These are phyloP conservation scores for Colletotrichum lupini DNA, from an alignment of 2,329 filamentous ascomycete genomes.

Conservation along the genomic window DNA sequence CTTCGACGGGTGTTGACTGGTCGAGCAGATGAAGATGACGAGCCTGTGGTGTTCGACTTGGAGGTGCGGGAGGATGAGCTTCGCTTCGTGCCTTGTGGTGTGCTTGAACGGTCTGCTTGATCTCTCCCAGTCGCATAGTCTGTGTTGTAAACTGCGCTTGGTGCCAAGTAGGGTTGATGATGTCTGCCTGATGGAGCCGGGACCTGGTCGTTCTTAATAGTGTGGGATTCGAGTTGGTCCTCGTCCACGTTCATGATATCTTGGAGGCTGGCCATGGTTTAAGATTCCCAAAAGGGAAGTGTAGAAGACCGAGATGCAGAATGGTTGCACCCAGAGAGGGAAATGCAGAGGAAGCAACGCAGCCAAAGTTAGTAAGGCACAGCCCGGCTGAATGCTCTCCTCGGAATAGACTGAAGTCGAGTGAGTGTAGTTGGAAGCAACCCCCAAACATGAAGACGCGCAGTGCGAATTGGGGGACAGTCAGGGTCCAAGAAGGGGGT, in stretches of 20 bases:
- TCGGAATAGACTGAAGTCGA: constrained; percentile 45
- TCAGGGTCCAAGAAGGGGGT: constrained; percentile 35
- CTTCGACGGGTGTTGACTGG: constrained; percentile 45
- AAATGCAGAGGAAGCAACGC: constrained; percentile 39
- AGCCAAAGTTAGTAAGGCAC: constrained; percentile 59
- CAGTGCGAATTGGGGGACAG: constrained; percentile 35
- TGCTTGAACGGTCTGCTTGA: constrained; percentile 43
- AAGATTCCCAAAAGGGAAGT: constrained; percentile 53
- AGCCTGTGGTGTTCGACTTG: constrained; percentile 43
- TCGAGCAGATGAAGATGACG: constrained; percentile 37
- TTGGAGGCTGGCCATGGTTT: constrained; percentile 64
- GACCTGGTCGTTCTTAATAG: constrained; percentile 58
- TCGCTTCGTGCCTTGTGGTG: constrained; percentile 48
- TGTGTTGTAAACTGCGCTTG: constrained; percentile 47
- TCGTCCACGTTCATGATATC: constrained; percentile 69
- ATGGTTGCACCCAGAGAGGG: constrained; percentile 18
- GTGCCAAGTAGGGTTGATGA: constrained; percentile 46
- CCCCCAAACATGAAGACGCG: constrained; percentile 42
- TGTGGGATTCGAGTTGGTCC: constrained; percentile 54
- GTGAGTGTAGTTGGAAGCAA: constrained; percentile 47
- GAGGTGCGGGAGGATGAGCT: constrained; percentile 46
- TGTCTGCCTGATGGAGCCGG: constrained; percentile 46
- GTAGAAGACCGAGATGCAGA: constrained; percentile 28
- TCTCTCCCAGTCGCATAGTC: constrained; percentile 54
- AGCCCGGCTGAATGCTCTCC: constrained; percentile 53